Evolutionary conservation across 441 rosid genomes (phyloP).

Genomic region (Adansonia grandidieri): DNA sequence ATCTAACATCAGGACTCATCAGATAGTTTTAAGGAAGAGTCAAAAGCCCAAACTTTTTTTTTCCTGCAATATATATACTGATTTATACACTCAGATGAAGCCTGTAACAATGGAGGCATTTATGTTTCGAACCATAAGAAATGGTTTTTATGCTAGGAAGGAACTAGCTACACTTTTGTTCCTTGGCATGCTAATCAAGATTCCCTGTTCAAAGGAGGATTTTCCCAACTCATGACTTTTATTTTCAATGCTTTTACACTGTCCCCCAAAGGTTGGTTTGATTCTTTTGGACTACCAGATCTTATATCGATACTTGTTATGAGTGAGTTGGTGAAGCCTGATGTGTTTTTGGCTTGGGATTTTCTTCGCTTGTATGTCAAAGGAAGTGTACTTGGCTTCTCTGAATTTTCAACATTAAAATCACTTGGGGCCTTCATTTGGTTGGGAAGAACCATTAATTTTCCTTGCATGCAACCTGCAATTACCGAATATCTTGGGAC

Average conservation of each 20-base stretch:
- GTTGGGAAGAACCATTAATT: constrained; percentile 30
- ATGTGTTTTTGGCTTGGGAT: constrained; percentile 38
- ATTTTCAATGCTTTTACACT: constrained; percentile 36
- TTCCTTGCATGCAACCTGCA: constrained; percentile 36
- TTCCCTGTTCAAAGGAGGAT: constrained; percentile 31
- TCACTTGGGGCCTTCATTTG: constrained; percentile 36
- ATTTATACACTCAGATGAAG: constrained; percentile 24
- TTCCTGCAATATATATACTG: constrained; percentile 31
- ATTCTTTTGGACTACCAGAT: constrained; percentile 29
- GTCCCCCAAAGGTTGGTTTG: constrained; percentile 32
- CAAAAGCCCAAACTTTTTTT: constrained; percentile 20
- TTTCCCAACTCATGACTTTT: constrained; percentile 35
- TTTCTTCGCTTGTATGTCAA: constrained; percentile 71
- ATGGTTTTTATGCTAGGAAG: constrained; percentile 20
- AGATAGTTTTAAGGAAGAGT: too few relatives aligned
- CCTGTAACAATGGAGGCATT: constrained; percentile 31
- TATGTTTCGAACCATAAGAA: constrained; percentile 17
- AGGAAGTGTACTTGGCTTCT: constrained; percentile 38
- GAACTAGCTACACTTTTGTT: constrained; percentile 26
- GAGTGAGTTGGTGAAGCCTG: constrained; percentile 33
- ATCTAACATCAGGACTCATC: too few relatives aligned
- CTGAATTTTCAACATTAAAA: constrained; percentile 29
- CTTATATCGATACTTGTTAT: constrained; percentile 33
- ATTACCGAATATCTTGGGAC: constrained; percentile 32
- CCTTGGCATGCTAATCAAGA: constrained; percentile 17